These are phyloP conservation scores for Atkinsonella hypoxylon DNA, from an alignment of 2,329 filamentous ascomycete species.

Conservation along the genomic window DNA sequence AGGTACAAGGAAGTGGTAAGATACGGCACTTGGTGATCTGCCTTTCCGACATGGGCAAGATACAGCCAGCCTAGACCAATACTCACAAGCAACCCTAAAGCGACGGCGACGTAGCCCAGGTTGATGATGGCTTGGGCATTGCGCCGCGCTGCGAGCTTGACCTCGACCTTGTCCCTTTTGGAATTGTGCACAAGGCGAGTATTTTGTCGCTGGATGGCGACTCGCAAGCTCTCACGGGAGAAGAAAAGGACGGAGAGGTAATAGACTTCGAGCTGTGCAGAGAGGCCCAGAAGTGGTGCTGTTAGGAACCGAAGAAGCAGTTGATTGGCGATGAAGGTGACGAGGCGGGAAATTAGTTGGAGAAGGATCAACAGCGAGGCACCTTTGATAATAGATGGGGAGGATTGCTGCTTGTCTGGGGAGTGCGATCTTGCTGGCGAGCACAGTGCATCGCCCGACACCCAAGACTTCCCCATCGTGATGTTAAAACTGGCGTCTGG, in stretches of 20 bases:
- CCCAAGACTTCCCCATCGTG: background rate
- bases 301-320: slow-evolving; percentile 79
- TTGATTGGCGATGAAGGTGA: slow-evolving; percentile 90
- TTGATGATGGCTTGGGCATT: slow-evolving; percentile 73
- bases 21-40: slow-evolving; percentile 47
- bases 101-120: slow-evolving; percentile 67
- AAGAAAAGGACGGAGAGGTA: slow-evolving; percentile 92
- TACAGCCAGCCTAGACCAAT: slow-evolving; percentile 57
- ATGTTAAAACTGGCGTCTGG: background rate
- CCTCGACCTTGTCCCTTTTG: background rate
- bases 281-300: slow-evolving; percentile 70
- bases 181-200: slow-evolving; percentile 7
- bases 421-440: background rate
- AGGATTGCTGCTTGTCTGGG: background rate
- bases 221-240: slow-evolving; percentile 76
- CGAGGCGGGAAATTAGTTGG: slow-evolving; percentile 72
- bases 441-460: background rate
- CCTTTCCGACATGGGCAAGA: slow-evolving; percentile 35
- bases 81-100: slow-evolving; percentile 54
- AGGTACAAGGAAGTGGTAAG: slow-evolving; percentile 42
- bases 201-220: slow-evolving; percentile 76
- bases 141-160: slow-evolving; percentile 11
- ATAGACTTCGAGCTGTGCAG: slow-evolving; percentile 85
- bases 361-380: slow-evolving; percentile 79
- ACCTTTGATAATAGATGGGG: slow-evolving; percentile 44